Evolutionary conservation across 805 yeast species (phyloP), one percentile per base, ranked within the genome.

Genomic region (Candida peoriensis): DNA sequence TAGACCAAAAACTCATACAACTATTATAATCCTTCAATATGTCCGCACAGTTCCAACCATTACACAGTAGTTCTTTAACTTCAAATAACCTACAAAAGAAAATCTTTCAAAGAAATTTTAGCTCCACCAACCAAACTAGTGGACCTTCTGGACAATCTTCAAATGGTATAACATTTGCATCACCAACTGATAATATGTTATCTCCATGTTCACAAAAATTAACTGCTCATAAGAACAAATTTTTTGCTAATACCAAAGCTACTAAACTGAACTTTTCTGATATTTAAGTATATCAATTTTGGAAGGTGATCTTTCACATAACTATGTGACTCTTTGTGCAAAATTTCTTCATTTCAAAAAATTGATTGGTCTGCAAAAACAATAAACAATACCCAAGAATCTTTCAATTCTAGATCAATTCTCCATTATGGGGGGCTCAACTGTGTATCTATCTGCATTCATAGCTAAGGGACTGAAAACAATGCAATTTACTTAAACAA

Each of bases 121-220:
- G 33, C 11, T 41, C 38, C 13, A 17, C 22, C 6, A 24, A 23
- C 24, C 9, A 7, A 15, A 7, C 11, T 18, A 15, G 8, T 7
- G 32, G 24, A 4, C 28, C 28, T 11, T 20, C 16, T 15, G 17
- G 20, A 13, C 35, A 26, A 21, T 22, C 24, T 37, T n/a, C n/a
- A n/a, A n/a, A n/a, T n/a, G n/a, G n/a, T n/a, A n/a, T n/a, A n/a
- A 54, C 54, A 24, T 54, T 61, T 41, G 60, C 74, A 7, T 74
- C 80, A 11, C 81, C 81, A 28, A 76, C 83, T 3, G 83, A 76
- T 46, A 69, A 61, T 32, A 43, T 75, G 42, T 53, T 76, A 54
- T 74, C 80, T 4, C 81, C 82, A 20, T 72, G 80, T 47, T 66
- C 80, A 2, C 70, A 72, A 42, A 76, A 72, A 52, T 54, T 76